Evolutionary conservation across 2,329 filamentous ascomycete genomes (phyloP), one percentile per base, ranked within the genome.

Genomic region (Curvularia spicifera): DNA sequence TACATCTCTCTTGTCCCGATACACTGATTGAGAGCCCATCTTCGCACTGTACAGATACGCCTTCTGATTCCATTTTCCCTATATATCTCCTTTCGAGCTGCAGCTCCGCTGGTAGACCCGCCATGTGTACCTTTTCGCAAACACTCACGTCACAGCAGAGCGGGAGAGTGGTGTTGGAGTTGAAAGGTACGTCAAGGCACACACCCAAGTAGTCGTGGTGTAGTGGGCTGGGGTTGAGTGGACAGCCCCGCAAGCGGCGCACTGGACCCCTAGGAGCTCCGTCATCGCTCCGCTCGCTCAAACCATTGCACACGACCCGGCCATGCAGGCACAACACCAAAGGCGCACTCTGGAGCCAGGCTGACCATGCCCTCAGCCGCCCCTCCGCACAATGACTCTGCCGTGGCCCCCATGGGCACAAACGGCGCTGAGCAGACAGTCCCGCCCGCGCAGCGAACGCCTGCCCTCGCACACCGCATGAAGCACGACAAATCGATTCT

Each of bases 401-500:
- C 60, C n/a, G 51, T 57, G 56, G 61, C 65, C 13, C 53, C 63
- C 46, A 61, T 59, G 56, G 61, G 65, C 8, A 53, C 61, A 46
- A 61, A 68, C 48, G 65, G 63, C 57, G 60, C 47, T 18, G 50
- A 55, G 22, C 54, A 40, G 47, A 7, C 56, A 26, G 46, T 35
- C 29, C 56, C 51, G 20, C 43, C 37, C 28, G 45, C 59, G 28
- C 56, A 26, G 47, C 58, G 59, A 39, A 61, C 62, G 24, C 91
- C 91, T n/a, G 84, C 86, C 53, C 83, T 92, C 45, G 80, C 89
- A 57, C 91, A 96, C 75, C 88, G 87, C 65, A 85, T 96, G 61
- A 84, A 88, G 71, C 90, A 94, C 73, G 85, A 88, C 71, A 91
- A 87, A 76, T 92, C 90, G 2, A 90, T 96, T 47, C 87, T 99